Percentiles rank a stretch among this genome's conserved stretches.
These are phyloP conservation scores for Cyclotella sp. DNA, from an alignment of 108 stramenopile genomes.

Conservation along the genomic window DNA sequence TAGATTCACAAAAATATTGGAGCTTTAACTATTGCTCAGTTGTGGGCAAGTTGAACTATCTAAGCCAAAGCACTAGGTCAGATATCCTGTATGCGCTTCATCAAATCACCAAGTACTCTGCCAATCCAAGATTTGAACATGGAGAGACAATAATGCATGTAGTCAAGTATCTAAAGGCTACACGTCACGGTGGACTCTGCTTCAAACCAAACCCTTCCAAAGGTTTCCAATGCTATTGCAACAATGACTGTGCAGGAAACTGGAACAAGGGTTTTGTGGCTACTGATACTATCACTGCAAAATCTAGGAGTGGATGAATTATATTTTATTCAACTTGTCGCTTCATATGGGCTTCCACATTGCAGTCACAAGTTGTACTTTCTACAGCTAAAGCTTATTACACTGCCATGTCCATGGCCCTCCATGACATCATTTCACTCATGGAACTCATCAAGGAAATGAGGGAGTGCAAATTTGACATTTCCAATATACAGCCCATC, in stretches of 20 bases:
- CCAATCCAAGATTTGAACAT: conserved; percentile 9
- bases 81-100: conserved; percentile 24
- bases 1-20: conserved; percentile 26
- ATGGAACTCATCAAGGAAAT: conserved; percentile 22
- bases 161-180: conserved; percentile 8
- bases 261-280: too few species aligned
- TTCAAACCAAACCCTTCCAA: conserved; percentile 23
- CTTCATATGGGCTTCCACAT: not conserved
- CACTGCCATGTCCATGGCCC: conserved; percentile 10
- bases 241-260: not conserved
- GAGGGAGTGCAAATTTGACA: conserved; percentile 13
- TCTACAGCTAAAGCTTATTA: conserved; percentile 22
- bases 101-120: conserved; percentile 11
- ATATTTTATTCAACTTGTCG: conserved; percentile 6
- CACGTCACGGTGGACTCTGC: not conserved
- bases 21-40: conserved; percentile 10
- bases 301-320: conserved; percentile 19
- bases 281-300: conserved; percentile 13
- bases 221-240: conserved; percentile 4
- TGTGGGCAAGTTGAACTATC: conserved; percentile 39
- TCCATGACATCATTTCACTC: conserved; percentile 23
- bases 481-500: conserved; percentile 10
- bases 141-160: conserved; percentile 12
- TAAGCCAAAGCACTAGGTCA: conserved; percentile 32
- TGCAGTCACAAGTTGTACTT: too few species aligned